These are phyloP conservation scores for Solanum hybrid DNA, from an alignment of 305 asterid species.

Conservation along the genomic window DNA sequence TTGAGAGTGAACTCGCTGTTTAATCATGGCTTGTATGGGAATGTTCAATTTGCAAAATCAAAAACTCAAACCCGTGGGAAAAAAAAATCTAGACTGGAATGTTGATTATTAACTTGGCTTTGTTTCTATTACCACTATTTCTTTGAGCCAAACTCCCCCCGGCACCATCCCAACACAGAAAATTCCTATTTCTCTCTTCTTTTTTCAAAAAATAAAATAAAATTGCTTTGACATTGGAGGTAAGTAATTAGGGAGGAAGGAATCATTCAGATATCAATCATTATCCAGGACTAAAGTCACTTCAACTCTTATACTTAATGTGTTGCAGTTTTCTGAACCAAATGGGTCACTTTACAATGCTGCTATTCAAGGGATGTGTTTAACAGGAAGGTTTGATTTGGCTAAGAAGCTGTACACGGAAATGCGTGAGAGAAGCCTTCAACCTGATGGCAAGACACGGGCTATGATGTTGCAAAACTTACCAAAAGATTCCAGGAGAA, in stretches of 20 bases:
- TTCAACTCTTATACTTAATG: not conserved
- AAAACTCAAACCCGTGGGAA: not conserved
- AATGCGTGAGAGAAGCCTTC: slow-evolving; percentile 66
- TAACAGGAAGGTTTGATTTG: slow-evolving; percentile 45
- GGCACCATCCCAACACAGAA: not conserved
- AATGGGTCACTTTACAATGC: slow-evolving; percentile 75
- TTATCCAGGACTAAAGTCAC: not conserved
- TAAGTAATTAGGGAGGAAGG: not conserved
- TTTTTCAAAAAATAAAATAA: not conserved
- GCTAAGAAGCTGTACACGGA: slow-evolving; percentile 59
- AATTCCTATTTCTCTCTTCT: not conserved
- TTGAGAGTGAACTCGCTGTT: not conserved
- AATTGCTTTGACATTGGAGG: not conserved
- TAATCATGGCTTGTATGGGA: not conserved
- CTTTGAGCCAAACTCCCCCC: not conserved
- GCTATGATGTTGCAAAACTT: slow-evolving; percentile 84
- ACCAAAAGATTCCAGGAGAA: slow-evolving; percentile 21
- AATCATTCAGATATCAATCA: not conserved
- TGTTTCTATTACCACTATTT: not conserved
- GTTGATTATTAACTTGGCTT: not conserved
- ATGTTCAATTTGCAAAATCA: not conserved
- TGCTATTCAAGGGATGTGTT: slow-evolving; percentile 85
- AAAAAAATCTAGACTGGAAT: not conserved
- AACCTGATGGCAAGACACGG: slow-evolving; percentile 83
- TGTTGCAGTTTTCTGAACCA: slow-evolving; percentile 45